Base-by-base conservation (phyloP, 1,139 yeast genomes). In the Groenewaldozyma auringiensis region DNA sequence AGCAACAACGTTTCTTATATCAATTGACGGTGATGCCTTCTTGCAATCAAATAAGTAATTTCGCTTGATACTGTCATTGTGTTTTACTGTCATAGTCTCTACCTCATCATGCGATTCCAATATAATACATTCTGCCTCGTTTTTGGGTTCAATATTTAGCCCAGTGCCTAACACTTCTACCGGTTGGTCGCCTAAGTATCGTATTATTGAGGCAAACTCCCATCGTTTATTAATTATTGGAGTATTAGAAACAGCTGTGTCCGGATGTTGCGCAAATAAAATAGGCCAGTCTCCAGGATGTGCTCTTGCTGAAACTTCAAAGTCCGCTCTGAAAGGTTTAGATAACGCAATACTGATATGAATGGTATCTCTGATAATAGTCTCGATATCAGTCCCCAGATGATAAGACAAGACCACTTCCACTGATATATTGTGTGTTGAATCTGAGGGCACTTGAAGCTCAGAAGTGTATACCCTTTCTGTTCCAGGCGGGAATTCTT, bases 241-340 rank as follows among this genome's bases (percentile, higher is more conserved):
- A 14, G 56, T 50, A 18, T 18, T 20, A 4, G 22, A 14, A 11
- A 35, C 4, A 2, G 49, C 39, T 36, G 42, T 40, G 29, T 50
- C 35, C 2, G 39, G 49, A 8, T 52, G 54, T 2, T 66, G 65
- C 9, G 63, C 54, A 49, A 66, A 66, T 36, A 55, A 41, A 42
- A 54, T 64, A n/a, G 65, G 65, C 70, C 70, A 66, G 6, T 50
- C 46, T 20, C 56, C 65, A 0, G 55, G 55, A 41, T 63, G 62
- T 14, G 54, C 49, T 21, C 62, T 52, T 0, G 69, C 66, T 2
- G 56, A 41, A 2, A 66, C 61, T 35, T 62, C 64, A 45, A 63
- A 64, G 27, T 56, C 59, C 31, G 58, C 62, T 9, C 66, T 47
- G 50, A 65, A 63, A 2, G 68, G 68, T 40, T 56, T 53, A 8